These are phyloP conservation scores for Globisporangium camurandrum DNA, from an alignment of 352 stramenopile species.

Conservation along the genomic window DNA sequence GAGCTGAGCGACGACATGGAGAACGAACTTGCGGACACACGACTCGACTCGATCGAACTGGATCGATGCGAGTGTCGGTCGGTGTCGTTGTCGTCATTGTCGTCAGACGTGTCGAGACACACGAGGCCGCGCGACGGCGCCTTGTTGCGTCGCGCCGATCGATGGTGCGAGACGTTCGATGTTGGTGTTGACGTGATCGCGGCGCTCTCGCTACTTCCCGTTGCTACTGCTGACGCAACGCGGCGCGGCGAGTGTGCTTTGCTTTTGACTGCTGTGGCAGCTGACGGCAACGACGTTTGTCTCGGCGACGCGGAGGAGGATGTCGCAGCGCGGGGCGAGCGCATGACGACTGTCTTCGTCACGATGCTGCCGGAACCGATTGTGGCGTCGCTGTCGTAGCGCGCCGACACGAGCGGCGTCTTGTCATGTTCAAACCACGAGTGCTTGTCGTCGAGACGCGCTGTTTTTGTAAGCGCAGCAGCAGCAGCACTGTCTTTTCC, in stretches of 20 bases:
- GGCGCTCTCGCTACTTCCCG: not conserved
- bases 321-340: conserved; percentile 18
- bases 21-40: not conserved
- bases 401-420: conserved; percentile 43
- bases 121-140: conserved; percentile 10
- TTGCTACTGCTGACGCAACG: conserved; percentile 3
- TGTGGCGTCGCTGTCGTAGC: conserved; percentile 26
- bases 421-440: conserved; percentile 62
- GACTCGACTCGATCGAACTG: conserved; percentile 2
- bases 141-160: conserved; percentile 5
- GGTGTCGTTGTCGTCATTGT: not conserved
- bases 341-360: conserved; percentile 52
- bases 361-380: conserved; percentile 25
- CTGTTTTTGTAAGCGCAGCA: conserved; percentile 4
- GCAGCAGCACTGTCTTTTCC: conserved; percentile 5
- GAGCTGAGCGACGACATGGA: not conserved
- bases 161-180: too few species aligned
- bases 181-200: not conserved
- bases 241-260: conserved; percentile 1
- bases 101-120: conserved; percentile 13
- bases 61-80: not conserved
- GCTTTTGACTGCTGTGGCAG: not conserved
- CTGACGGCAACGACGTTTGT: too few species aligned
- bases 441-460: conserved; percentile 17
- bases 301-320: not conserved